Evolutionary conservation across 2,329 filamentous ascomycete genomes (phyloP).

Genomic region (Pseudocercospora ulei): DNA sequence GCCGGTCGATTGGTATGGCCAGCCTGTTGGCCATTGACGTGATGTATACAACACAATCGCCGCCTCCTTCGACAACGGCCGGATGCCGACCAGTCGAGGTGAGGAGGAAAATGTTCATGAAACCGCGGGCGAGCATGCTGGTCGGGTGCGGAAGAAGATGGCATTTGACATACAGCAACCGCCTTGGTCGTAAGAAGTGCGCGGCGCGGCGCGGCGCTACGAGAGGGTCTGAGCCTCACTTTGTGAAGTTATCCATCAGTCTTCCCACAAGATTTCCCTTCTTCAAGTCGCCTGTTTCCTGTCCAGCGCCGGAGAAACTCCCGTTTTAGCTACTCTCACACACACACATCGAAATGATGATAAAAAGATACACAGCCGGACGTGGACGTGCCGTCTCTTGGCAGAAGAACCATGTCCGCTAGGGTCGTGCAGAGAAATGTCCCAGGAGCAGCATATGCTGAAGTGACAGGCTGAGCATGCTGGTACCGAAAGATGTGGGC

Average conservation of each 20-base stretch:
- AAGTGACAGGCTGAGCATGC: constrained; percentile 2
- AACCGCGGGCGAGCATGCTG: too few relatives aligned
- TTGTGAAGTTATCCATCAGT: constrained; percentile 5
- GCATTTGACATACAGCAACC: too few relatives aligned
- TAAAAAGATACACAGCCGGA: constrained; percentile 7
- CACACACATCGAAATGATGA: constrained; percentile 7
- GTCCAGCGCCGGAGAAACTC: constrained; percentile 5
- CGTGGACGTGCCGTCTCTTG: neutral
- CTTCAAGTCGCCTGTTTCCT: constrained; percentile 1
- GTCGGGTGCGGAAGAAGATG: too few relatives aligned
- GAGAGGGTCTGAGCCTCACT: too few relatives aligned
- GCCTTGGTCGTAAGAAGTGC: too few relatives aligned
- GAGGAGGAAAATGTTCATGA: too few relatives aligned
- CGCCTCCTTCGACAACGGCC: too few relatives aligned
- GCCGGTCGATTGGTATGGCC: too few relatives aligned
- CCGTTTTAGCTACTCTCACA: constrained; percentile 5
- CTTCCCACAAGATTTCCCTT: neutral
- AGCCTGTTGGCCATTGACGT: too few relatives aligned
- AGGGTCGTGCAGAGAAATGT: constrained; percentile 3
- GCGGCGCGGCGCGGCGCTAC: too few relatives aligned
- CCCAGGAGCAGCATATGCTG: constrained; percentile 5
- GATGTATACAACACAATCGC: too few relatives aligned
- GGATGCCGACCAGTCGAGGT: too few relatives aligned
- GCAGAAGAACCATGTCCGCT: neutral
- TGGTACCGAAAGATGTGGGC: constrained; percentile 5